Conservation (phyloP, 495 filamentous ascomycete species). For the Acidomyces sp. region DNA sequence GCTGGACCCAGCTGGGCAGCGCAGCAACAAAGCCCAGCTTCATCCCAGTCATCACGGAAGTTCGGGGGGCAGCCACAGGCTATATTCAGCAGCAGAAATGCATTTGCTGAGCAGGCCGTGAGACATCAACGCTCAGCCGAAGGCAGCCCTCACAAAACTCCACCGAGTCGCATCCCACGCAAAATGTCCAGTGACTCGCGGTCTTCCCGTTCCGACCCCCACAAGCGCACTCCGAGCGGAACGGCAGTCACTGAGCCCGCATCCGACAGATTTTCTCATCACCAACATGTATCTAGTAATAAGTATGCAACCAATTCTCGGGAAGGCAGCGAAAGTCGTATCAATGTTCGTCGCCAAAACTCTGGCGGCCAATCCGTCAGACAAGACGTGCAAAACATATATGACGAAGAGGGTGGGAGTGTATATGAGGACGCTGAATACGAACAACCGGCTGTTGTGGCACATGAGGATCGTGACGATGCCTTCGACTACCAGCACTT, state of each 20-base stretch:
- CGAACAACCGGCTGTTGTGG: slow-evolving; percentile 27
- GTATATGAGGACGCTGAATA: slow-evolving; percentile 49
- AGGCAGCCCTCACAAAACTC: too few relatives aligned
- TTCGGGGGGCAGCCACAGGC: not conserved
- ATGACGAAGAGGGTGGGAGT: slow-evolving; percentile 37
- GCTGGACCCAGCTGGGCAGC: slow-evolving; percentile 24
- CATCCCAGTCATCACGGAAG: slow-evolving; percentile 1
- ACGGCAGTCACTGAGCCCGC: slow-evolving; percentile 11
- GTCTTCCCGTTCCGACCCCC: too few relatives aligned
- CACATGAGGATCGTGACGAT: slow-evolving; percentile 89
- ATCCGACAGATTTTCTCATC: slow-evolving; percentile 16
- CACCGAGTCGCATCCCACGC: too few relatives aligned
- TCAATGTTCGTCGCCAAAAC: too few relatives aligned
- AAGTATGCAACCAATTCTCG: too few relatives aligned
- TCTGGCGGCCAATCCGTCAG: too few relatives aligned
- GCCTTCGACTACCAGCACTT: slow-evolving; percentile 97
- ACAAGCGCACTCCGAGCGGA: slow-evolving; percentile 16
- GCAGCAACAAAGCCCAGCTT: slow-evolving; percentile 6
- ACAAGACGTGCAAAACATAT: too few relatives aligned
- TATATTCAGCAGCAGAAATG: slow-evolving; percentile 7
- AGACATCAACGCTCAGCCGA: too few relatives aligned
- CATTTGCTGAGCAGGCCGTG: slow-evolving; percentile 15
- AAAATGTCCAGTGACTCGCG: too few relatives aligned
- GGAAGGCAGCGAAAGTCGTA: too few relatives aligned
- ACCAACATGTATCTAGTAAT: slow-evolving; percentile 1